Conservation (phyloP, 129 eudicot genomes). For the Calendula officinalis region DNA sequence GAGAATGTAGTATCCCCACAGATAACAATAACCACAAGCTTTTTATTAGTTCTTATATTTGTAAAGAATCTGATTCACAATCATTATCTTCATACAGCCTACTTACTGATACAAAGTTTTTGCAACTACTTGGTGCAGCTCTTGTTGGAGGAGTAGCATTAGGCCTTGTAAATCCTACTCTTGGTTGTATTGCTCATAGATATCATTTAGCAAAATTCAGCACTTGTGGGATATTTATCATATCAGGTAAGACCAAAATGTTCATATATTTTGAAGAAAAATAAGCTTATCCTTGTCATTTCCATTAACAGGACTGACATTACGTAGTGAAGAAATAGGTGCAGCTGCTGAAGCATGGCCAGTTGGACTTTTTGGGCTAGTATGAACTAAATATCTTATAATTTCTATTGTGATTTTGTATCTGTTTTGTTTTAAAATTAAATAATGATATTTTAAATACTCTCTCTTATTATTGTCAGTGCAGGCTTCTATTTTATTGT, state of each 20-base stretch:
- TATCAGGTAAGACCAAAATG: conserved; percentile 54
- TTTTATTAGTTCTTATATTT: conserved; percentile 11
- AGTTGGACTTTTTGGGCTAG: conserved; percentile 87
- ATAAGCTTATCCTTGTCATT: no score
- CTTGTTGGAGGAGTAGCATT: conserved; percentile 74
- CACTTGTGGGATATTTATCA: conserved; percentile 77
- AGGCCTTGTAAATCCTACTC: conserved; percentile 77
- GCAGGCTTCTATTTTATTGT: conserved; percentile 81
- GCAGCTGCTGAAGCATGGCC: conserved; percentile 97
- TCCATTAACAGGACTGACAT: conserved; percentile 91
- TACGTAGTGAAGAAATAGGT: conserved; percentile 79
- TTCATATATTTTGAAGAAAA: no score
- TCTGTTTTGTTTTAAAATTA: conserved; percentile 17
- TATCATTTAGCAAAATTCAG: conserved; percentile 66
- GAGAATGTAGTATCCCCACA: not conserved
- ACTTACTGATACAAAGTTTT: conserved; percentile 21
- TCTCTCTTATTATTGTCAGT: conserved; percentile 30
- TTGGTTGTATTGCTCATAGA: conserved; percentile 78
- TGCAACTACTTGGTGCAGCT: conserved; percentile 51
- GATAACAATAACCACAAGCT: not conserved
- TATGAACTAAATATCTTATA: conserved; percentile 39
- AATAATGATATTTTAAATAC: conserved; percentile 10
- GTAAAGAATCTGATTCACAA: conserved; percentile 8
- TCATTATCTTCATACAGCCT: not conserved
- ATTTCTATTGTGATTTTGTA: conserved; percentile 26